phyloP scores from a whole-genome alignment of 768 basidiomycete species.

The Boletus coccyginus region DNA sequence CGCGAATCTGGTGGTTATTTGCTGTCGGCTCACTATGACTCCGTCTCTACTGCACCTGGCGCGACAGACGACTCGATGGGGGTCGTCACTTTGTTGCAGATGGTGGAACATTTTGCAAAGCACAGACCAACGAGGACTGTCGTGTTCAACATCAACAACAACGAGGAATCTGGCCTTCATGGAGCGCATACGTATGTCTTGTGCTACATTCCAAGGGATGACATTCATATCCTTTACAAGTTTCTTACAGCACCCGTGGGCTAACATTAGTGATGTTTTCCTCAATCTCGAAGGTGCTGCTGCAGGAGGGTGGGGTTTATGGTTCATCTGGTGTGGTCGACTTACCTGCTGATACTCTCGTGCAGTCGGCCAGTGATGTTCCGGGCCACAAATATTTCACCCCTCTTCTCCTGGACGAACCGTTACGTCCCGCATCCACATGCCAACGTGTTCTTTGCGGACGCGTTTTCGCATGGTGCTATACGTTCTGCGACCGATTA shows the following conservation, averaged over 20 bases:
- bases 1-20: constrained; percentile 47
- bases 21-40: constrained; percentile 82
- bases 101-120: constrained; percentile 53
- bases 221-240: constrained; percentile 31
- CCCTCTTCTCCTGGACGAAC: constrained; percentile 50
- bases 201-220: neutral
- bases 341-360: neutral
- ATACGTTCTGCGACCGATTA: constrained; percentile 75
- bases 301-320: constrained; percentile 59
- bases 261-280: constrained; percentile 60
- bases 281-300: constrained; percentile 83
- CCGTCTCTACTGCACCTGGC: constrained; percentile 71
- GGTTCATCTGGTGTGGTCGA: neutral
- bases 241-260: constrained; percentile 76
- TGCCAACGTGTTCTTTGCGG: constrained; percentile 65
- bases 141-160: constrained; percentile 84
- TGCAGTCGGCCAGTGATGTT: constrained; percentile 72
- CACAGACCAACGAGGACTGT: constrained; percentile 57
- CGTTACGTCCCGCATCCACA: constrained; percentile 61
- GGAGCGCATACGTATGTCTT: constrained; percentile 60
- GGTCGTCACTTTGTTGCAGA: constrained; percentile 59
- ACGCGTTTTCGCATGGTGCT: constrained; percentile 63
- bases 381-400: constrained; percentile 59
- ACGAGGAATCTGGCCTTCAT: constrained; percentile 74
- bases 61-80: constrained; percentile 81